phyloP scores from a whole-genome alignment of 169 alveolate genomes.

The Theileria orientalis region DNA sequence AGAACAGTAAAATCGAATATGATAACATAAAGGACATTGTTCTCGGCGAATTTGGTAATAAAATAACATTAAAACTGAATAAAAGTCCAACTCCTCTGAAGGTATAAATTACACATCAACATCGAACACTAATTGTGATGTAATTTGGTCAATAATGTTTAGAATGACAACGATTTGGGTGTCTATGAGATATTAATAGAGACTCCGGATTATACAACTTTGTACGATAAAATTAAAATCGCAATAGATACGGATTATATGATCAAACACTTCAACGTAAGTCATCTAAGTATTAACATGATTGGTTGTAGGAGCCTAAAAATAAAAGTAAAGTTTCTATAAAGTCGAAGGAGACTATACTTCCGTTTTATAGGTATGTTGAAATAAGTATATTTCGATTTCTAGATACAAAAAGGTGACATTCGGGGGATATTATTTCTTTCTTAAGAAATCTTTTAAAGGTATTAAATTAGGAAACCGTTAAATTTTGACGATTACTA shows the following conservation, averaged over 20 bases:
- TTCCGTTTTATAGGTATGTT: constrained; percentile 42
- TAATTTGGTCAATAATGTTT: not conserved
- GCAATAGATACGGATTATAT: constrained; percentile 28
- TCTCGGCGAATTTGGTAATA: not conserved
- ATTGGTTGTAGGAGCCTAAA: constrained; percentile 11
- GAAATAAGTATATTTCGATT: not conserved
- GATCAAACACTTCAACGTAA: constrained; percentile 16
- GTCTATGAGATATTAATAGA: constrained; percentile 17
- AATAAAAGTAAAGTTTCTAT: not conserved
- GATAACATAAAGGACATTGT: constrained; percentile 8
- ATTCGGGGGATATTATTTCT: constrained; percentile 44
- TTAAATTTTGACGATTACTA: not conserved
- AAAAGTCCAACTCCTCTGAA: not conserved
- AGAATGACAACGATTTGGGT: not conserved
- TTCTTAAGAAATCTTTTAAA: constrained; percentile 32
- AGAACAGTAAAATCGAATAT: constrained; percentile 44
- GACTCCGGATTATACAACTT: constrained; percentile 38
- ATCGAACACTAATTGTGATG: not conserved
- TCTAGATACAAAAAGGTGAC: constrained; percentile 40
- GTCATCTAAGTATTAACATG: not conserved
- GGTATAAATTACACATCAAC: not conserved
- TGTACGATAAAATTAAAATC: constrained; percentile 34
- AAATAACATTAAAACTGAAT: constrained; percentile 2
- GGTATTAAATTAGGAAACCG: not conserved
- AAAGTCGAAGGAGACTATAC: constrained; percentile 13